Base-by-base conservation (phyloP, 192 early-diverging fungal genomes). In the Linnemannia hyalina region DNA sequence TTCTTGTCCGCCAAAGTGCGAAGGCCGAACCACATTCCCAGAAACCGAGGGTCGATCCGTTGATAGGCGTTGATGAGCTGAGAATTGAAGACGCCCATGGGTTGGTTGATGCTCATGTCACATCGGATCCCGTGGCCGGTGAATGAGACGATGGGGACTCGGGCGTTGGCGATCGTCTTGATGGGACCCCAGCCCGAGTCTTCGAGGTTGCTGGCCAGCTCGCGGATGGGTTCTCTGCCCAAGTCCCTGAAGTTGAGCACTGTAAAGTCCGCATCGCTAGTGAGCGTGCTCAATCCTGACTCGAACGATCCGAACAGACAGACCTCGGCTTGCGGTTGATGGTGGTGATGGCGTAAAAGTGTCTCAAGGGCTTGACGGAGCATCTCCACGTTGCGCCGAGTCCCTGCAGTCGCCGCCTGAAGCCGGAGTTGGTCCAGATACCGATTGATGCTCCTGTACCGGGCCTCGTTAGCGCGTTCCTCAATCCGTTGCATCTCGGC, bases 121-220 rank as follows among this genome's bases (percentile, higher is more conserved):
- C 76, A 70, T 8, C 20, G 42, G 32, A 36, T 70, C 46, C 54
- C 40, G 10, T 23, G 41, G 35, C 70, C 44, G 3, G 26, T 10
- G 26, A 78, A 78, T 1, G 42, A 70, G 23, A 78, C 68, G 38
- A 78, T 78, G 1, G 76, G 76, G 5, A 78, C 68, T n/a, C 65
- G 20, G 44, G 76, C 76, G 6, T 70, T 40, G 0, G 40, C 36
- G 22, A 78, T 65, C 11, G 40, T 40, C 23, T 52, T 20, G 3
- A 68, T 26, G 26, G 42, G 22, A 1, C 15, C 22, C n/a, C 35
- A 70, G 20, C 76, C 76, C 15, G 13, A 32, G 1, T 6, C 4
- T 46, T 60, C 38, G 36, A 76, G 32, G 35, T 20, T 46, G 7
- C 52, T 68, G 16, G 46, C 76, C 29, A 77, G 46, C 32, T 32